phyloP scores from a whole-genome alignment of 2,329 filamentous ascomycete genomes.

The Fusarium sp. region DNA sequence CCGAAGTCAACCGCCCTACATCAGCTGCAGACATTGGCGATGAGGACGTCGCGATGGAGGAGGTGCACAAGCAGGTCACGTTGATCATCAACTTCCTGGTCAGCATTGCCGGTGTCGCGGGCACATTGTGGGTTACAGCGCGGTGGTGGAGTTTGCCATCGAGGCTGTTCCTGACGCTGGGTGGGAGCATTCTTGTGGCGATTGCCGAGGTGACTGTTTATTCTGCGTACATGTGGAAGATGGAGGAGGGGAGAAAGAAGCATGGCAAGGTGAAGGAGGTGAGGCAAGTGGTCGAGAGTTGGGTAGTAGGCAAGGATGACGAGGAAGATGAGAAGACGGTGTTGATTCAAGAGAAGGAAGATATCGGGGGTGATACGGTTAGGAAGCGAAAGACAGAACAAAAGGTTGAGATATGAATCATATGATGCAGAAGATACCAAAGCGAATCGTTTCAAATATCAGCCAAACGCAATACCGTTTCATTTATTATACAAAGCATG shows the following conservation, averaged over 20 bases:
- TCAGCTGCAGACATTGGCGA: slow-evolving; percentile 61
- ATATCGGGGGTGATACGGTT: slow-evolving; percentile 30
- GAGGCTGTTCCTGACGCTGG: slow-evolving; percentile 76
- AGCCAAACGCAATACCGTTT: background rate
- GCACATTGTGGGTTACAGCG: slow-evolving; percentile 81
- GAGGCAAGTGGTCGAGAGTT: slow-evolving; percentile 76
- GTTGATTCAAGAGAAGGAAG: slow-evolving; percentile 41
- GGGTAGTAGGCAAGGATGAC: slow-evolving; percentile 66
- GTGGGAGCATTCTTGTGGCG: slow-evolving; percentile 74
- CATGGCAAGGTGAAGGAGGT: slow-evolving; percentile 71
- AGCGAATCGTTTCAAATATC: background rate
- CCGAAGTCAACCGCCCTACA: slow-evolving; percentile 62
- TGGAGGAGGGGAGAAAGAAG: slow-evolving; percentile 73
- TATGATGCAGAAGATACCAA: background rate
- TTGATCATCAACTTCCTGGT: slow-evolving; percentile 91
- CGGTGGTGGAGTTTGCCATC: slow-evolving; percentile 79
- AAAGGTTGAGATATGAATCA: slow-evolving; percentile 11
- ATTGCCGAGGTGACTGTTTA: slow-evolving; percentile 84
- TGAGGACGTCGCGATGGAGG: slow-evolving; percentile 75
- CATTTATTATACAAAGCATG: too few relatives aligned
- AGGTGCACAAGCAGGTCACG: slow-evolving; percentile 82
- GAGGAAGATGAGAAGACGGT: slow-evolving; percentile 43
- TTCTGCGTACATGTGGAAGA: slow-evolving; percentile 76
- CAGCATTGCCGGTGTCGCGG: slow-evolving; percentile 82
- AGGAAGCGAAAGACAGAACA: slow-evolving; percentile 44